Conservation (phyloP, 768 basidiomycete species). For the Leccinum subtestaceum region DNA sequence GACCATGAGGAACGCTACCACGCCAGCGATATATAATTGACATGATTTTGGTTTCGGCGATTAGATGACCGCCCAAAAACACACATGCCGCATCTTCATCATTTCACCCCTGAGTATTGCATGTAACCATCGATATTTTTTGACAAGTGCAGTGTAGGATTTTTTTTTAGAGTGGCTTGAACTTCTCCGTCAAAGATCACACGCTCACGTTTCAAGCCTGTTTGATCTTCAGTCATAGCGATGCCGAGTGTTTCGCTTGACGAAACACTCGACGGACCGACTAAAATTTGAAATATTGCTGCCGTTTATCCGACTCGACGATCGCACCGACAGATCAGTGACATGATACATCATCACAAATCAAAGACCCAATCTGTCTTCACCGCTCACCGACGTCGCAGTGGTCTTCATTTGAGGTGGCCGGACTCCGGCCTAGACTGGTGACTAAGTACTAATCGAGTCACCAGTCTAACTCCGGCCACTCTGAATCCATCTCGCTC, state of each 20-base stretch:
- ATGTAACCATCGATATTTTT: slow-evolving; percentile 2
- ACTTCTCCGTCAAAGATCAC: neutral
- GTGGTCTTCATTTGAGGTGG: neutral
- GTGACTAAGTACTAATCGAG: too few relatives aligned
- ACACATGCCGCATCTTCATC: neutral
- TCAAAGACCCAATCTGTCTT: neutral
- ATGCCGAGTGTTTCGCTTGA: neutral
- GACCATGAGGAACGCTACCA: neutral
- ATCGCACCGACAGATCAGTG: neutral
- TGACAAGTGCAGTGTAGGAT: neutral
- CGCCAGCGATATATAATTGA: neutral
- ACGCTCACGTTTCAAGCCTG: neutral
- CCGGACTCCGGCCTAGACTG: neutral
- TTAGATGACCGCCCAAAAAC: neutral
- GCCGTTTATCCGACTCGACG: neutral
- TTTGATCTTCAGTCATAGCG: neutral
- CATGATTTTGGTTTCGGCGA: neutral
- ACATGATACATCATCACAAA: neutral
- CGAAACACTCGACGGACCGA: neutral
- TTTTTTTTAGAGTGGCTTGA: neutral
- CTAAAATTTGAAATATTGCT: neutral
- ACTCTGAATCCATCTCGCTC: neutral
- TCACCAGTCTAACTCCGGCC: neutral
- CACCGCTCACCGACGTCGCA: neutral
- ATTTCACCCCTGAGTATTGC: neutral